Percentiles rank a stretch among this genome's conserved stretches.
Conservation (phyloP, 2,329 filamentous ascomycete species). For the Coniochaeta ligniaria region DNA sequence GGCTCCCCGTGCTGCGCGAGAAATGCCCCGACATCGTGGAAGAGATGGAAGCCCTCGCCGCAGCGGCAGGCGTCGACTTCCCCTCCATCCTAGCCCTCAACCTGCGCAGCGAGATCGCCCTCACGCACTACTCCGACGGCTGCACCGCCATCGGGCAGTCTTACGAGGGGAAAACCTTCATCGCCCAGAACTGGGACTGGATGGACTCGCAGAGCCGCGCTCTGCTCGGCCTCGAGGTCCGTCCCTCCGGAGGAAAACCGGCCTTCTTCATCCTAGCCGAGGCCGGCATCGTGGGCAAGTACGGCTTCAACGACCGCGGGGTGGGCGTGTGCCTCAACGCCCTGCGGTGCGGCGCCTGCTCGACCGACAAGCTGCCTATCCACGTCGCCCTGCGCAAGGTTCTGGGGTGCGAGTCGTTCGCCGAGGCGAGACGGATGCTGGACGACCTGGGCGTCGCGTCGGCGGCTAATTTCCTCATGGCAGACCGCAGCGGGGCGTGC, state of each 20-base stretch:
- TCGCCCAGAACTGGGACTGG: constrained; percentile 59
- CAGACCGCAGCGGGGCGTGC: constrained; percentile 35
- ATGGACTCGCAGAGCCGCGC: constrained; percentile 39
- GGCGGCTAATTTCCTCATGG: constrained; percentile 41
- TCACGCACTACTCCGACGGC: constrained; percentile 51
- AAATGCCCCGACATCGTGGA: constrained; percentile 6
- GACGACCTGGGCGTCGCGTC: constrained; percentile 34
- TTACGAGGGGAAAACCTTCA: constrained; percentile 16
- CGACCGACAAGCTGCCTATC: constrained; percentile 42
- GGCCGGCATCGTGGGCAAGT: constrained; percentile 54
- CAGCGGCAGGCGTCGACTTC: constrained; percentile 35
- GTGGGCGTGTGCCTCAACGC: constrained; percentile 56
- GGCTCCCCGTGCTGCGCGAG: neutral
- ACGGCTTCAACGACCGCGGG: constrained; percentile 52
- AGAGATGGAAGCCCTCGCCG: constrained; percentile 44
- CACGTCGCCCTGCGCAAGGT: constrained; percentile 50
- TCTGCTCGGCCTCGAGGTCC: constrained; percentile 39
- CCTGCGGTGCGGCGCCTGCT: constrained; percentile 47
- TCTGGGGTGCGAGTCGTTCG: constrained; percentile 40
- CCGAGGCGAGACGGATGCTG: constrained; percentile 34
- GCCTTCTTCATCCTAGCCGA: constrained; percentile 50
- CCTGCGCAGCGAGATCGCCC: constrained; percentile 48
- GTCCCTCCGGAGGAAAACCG: constrained; percentile 31
- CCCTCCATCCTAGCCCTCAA: constrained; percentile 51
- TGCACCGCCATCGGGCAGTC: constrained; percentile 41